Percentiles rank a stretch among this genome's conserved stretches.
phyloP scores from a whole-genome alignment of 1,284 basidiomycete species.

The Marasmius tenuissimus region DNA sequence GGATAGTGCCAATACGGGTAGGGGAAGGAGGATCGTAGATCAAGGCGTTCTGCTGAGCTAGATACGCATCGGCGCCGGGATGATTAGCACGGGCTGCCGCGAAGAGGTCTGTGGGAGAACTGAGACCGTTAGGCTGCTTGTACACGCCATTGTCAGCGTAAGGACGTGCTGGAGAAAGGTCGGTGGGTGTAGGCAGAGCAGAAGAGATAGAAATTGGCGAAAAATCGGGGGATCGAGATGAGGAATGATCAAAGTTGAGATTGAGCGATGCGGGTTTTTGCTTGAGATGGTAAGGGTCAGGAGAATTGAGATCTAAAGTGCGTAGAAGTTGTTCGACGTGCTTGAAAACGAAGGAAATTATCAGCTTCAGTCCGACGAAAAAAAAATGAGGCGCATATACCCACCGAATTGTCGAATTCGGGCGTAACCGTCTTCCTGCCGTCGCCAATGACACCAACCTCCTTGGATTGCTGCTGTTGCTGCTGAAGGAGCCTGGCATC shows the following conservation, averaged over 20 bases:
- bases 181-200: constrained; percentile 25
- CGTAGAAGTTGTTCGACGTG: constrained; percentile 77
- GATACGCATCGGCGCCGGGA: constrained; percentile 2
- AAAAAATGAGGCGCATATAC: constrained; percentile 27
- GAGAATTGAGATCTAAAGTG: constrained; percentile 72
- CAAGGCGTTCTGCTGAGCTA: constrained; percentile 1
- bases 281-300: constrained; percentile 44
- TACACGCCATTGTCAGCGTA: constrained; percentile 7
- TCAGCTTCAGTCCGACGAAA: constrained; percentile 21
- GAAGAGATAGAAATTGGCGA: constrained; percentile 24
- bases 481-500: constrained; percentile 24
- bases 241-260: constrained; percentile 37
- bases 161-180: constrained; percentile 19
- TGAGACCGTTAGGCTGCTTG: constrained; percentile 6
- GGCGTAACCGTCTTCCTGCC: constrained; percentile 64
- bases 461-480: constrained; percentile 27
- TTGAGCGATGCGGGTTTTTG: constrained; percentile 43
- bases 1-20: neutral
- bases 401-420: constrained; percentile 53
- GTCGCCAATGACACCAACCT: constrained; percentile 73
- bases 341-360: constrained; percentile 34
- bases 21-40: constrained; percentile 1
- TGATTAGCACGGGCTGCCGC: constrained; percentile 2
- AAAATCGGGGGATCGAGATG: constrained; percentile 43
- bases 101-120: constrained; percentile 14